Base-by-base conservation (phyloP, 2,329 filamentous ascomycete genomes). In the Cladosporium oxysporum region DNA sequence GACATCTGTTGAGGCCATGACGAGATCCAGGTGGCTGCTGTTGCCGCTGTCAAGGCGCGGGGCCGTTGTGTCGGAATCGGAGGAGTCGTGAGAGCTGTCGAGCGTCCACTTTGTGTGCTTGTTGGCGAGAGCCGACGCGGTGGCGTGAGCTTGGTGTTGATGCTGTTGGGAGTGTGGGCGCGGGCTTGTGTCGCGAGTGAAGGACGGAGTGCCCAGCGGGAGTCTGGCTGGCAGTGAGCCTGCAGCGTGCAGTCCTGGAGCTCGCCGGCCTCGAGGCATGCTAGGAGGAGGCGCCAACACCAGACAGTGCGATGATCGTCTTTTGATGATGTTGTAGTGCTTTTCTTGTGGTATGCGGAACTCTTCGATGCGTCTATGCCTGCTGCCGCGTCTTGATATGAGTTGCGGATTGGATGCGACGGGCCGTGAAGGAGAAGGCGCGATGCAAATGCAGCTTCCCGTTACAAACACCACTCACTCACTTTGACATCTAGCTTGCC, bases 201-300 rank as follows among this genome's bases (percentile, higher is more conserved):
- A 29, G n/a, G 47, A 35, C 11, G 60, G 60, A 53, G 60, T 62
- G 60, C 60, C 60, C 29, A 62, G 47, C 33, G 60, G 60, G 47
- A 62, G 60, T 10, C 49, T 53, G 21, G 60, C 33, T 18, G 49
- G 21, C n/a, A 62, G 16, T 14, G 60, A 55, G 28, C 47, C 60
- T 44, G 47, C 60, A 26, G 47, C 59, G n/a, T 52, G 44, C n/a
- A 52, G 41, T 35, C 10, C n/a, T 37, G 59, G 44, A 29, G 52
- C 29, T 31, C 47, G 59, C 31, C 31, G 49, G 49, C 49, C 28
- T 44, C 58, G 58, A 28, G 58, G 58, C 58, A 61, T 61, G 2
- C 41, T 47, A 31, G 21, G 16, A n/a, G 14, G 28, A 33, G 28
- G n/a, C 41, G 41, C 41, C 41, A 47, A 47, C n/a, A 12, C 41